Evolutionary conservation across 108 stramenopile genomes (phyloP).

Genomic region (Cyclostephanos invisitatus): DNA sequence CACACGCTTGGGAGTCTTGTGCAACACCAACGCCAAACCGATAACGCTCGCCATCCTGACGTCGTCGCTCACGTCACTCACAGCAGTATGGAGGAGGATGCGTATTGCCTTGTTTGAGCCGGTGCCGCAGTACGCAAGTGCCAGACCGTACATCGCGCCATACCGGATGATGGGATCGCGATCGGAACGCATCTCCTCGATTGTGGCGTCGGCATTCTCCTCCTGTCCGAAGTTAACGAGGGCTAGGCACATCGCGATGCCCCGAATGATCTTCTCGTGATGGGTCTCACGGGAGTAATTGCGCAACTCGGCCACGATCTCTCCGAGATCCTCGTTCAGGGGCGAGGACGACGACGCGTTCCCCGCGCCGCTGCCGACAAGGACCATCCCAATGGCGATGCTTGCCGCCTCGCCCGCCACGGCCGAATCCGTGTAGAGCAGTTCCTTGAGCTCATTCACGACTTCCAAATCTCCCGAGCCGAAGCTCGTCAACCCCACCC

Average conservation of each 20-base stretch:
- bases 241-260: constrained; percentile 94
- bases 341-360: constrained; percentile 60
- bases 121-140: constrained; percentile 97
- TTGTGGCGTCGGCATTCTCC: constrained; percentile 93
- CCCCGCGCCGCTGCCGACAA: constrained; percentile 92
- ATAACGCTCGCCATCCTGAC: constrained; percentile 98
- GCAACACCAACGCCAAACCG: constrained; percentile 96
- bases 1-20: constrained; percentile 95
- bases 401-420: constrained; percentile 99
- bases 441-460: constrained; percentile 90
- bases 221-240: constrained; percentile 96
- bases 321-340: constrained; percentile 70
- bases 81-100: constrained; percentile 95
- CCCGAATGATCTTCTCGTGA: constrained; percentile 99
- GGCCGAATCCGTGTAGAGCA: constrained; percentile 95
- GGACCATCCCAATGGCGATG: constrained; percentile 96
- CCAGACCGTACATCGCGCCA: constrained; percentile 96
- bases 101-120: constrained; percentile 96
- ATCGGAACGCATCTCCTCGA: constrained; percentile 94
- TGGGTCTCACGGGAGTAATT: constrained; percentile 95
- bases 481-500: constrained; percentile 96
- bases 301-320: constrained; percentile 87
- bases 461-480: constrained; percentile 84
- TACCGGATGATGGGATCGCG: constrained; percentile 98
- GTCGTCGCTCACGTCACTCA: constrained; percentile 98